Evolutionary conservation across 768 basidiomycete genomes (phyloP), one percentile per base, ranked within the genome.

Genomic region (Symmetrospora coprosmae): DNA sequence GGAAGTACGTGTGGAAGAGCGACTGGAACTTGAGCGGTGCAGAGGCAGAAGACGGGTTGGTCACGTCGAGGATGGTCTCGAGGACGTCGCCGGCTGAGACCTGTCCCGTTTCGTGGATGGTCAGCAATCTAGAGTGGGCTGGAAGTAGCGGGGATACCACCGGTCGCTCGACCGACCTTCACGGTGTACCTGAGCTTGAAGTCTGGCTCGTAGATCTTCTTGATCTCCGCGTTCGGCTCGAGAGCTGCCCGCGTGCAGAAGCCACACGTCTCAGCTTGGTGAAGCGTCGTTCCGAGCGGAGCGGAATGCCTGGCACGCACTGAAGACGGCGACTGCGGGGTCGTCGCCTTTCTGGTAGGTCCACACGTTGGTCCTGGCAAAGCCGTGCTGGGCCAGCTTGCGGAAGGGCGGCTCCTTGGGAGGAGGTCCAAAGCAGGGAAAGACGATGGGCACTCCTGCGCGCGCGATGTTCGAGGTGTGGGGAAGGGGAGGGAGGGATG

Each of bases 1-100:
- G 79, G 65, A 94, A 78, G 73, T 99, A 99, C 48, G 81, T 89
- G 73, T 99, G 94, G 53, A 99, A 78, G 43, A 97, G 77, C 1
- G 89, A 85, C 71, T 99, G 94, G 76, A 92, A 97, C 70, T 84
- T 81, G 39, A 96, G 77, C 4, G 69, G 73, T 49, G 71, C 71
- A 21, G 72, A 72, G 16, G 76, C 74, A 1, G 73, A 67, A 6
- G 80, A 81, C 0, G 80, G 77, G 69, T 94, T 92, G 64, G 77
- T 77, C 64, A 97, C 84, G 68, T 86, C 82, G 5, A 94, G 64
- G 16, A 64, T 47, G 1, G 64, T 50, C 16, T 59, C 23, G 21
- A 62, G 23, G 21, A 64, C 63, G 58, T 63, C 58, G 6, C 64
- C 41, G 43, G 27, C 8, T 4, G 62, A 19, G 30, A 58, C 13